Percentiles rank a stretch among this genome's conserved stretches.
phyloP scores from a whole-genome alignment of 768 basidiomycete species.

The Lactifluus piperatus region DNA sequence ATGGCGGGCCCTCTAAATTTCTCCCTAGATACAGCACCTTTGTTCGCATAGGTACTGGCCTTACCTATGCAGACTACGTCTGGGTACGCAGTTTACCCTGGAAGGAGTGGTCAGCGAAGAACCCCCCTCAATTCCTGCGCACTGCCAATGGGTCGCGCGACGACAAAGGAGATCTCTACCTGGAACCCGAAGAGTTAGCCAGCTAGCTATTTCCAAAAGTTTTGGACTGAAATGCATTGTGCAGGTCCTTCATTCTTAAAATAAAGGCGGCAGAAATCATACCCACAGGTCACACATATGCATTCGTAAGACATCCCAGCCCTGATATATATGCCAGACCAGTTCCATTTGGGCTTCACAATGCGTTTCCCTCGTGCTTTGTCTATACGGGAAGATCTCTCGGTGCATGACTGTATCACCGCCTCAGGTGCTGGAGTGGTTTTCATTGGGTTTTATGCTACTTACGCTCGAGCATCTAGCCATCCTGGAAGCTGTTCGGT shows the following conservation, averaged over 20 bases:
- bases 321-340: constrained; percentile 38
- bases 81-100: constrained; percentile 79
- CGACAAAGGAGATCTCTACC: constrained; percentile 85
- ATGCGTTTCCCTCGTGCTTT: constrained; percentile 92
- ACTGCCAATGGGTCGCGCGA: constrained; percentile 54
- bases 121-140: constrained; percentile 61
- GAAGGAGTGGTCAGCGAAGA: constrained; percentile 69
- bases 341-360: constrained; percentile 78
- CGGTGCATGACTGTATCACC: constrained; percentile 61
- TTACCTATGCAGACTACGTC: constrained; percentile 78
- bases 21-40: constrained; percentile 70
- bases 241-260: constrained; percentile 86
- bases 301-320: no score
- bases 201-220: not conserved
- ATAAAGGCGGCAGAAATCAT: constrained; percentile 93
- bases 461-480: constrained; percentile 29
- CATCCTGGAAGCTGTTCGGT: constrained; percentile 49
- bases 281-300: constrained; percentile 41
- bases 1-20: not conserved
- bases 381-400: constrained; percentile 70
- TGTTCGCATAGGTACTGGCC: constrained; percentile 82
- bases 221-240: constrained; percentile 3
- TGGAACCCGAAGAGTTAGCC: constrained; percentile 79
- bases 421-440: constrained; percentile 43
- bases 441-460: not conserved